phyloP scores from a whole-genome alignment of 805 yeast genomes.

The Nakazawaea molendinolei region DNA sequence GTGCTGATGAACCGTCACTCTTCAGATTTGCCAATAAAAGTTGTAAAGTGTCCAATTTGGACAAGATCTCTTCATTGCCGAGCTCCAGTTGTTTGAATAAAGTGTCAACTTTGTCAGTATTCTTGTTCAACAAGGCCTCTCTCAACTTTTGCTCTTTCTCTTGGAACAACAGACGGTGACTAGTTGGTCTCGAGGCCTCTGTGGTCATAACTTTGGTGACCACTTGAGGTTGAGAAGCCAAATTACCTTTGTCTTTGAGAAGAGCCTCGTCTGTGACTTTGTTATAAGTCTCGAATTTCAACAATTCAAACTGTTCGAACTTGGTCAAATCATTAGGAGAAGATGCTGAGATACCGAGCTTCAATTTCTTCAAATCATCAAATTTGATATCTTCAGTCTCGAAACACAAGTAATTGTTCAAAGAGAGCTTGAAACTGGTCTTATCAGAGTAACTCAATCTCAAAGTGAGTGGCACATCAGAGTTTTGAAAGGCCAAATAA shows the following conservation, averaged over 20 bases:
- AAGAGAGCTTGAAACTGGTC: conserved; percentile 52
- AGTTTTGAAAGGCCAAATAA: conserved; percentile 52
- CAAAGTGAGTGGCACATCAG: conserved; percentile 65
- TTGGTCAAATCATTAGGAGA: conserved; percentile 26
- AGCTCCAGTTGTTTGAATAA: conserved; percentile 1
- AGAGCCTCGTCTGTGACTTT: conserved; percentile 46
- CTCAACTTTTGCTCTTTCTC: conserved; percentile 17
- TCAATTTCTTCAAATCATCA: conserved; percentile 31
- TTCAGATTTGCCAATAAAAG: not conserved
- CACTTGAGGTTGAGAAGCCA: conserved; percentile 39
- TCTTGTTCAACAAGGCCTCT: conserved; percentile 1
- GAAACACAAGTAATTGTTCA: conserved; percentile 66
- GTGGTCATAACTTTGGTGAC: conserved; percentile 29
- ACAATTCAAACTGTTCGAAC: conserved; percentile 59
- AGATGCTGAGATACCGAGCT: conserved; percentile 48
- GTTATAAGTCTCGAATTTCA: conserved; percentile 50
- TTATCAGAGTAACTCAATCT: conserved; percentile 50
- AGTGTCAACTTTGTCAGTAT: not conserved
- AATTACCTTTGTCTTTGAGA: conserved; percentile 47
- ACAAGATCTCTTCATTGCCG: conserved; percentile 7
- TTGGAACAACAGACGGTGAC: conserved; percentile 12
- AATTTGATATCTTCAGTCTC: conserved; percentile 51
- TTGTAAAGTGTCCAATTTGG: conserved; percentile 8
- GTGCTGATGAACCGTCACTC: conserved; percentile 3
- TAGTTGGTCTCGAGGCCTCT: conserved; percentile 1